Percentiles rank a stretch among this genome's conserved stretches.
These are phyloP conservation scores for Eutrema heterophyllum DNA, from an alignment of 345 rosid genomes.

Conservation along the genomic window DNA sequence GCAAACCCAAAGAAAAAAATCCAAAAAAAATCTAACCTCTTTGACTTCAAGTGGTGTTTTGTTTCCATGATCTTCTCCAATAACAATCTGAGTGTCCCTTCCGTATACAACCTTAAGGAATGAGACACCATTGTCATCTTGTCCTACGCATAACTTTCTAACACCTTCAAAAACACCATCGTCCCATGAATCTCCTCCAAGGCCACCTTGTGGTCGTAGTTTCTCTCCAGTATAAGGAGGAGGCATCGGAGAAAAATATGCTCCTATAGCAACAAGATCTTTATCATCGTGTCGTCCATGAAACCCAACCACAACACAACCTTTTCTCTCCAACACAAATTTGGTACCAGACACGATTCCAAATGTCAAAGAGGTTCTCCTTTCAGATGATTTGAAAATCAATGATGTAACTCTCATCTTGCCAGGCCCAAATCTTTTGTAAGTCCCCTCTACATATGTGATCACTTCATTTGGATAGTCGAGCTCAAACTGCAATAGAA, in stretches of 20 bases:
- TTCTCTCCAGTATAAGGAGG: constrained; percentile 1
- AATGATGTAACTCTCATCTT: constrained; percentile 1
- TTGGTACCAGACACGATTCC: constrained; percentile 2
- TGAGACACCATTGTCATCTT: neutral
- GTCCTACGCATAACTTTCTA: constrained; percentile 2
- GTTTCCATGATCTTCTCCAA: constrained; percentile 15
- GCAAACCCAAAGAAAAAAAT: neutral
- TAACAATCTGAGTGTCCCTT: neutral
- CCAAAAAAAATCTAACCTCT: neutral
- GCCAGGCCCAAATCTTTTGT: neutral
- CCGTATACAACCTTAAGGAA: constrained; percentile 3
- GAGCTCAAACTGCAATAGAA: neutral
- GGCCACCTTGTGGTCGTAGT: constrained; percentile 14
- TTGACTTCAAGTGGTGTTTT: constrained; percentile 1
- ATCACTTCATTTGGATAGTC: constrained; percentile 19
- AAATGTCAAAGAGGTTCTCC: neutral
- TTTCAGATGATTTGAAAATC: constrained; percentile 12
- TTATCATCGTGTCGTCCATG: constrained; percentile 19
- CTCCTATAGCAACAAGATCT: constrained; percentile 3
- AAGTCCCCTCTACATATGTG: constrained; percentile 16
- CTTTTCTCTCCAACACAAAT: neutral
- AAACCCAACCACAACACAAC: constrained; percentile 20
- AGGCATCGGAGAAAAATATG: neutral
- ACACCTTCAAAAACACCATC: constrained; percentile 12
- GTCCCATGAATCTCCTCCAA: constrained; percentile 19